Evolutionary conservation across 2,329 filamentous ascomycete genomes (phyloP), one percentile per base, ranked within the genome.

Genomic region (Elsinoe necatrix): DNA sequence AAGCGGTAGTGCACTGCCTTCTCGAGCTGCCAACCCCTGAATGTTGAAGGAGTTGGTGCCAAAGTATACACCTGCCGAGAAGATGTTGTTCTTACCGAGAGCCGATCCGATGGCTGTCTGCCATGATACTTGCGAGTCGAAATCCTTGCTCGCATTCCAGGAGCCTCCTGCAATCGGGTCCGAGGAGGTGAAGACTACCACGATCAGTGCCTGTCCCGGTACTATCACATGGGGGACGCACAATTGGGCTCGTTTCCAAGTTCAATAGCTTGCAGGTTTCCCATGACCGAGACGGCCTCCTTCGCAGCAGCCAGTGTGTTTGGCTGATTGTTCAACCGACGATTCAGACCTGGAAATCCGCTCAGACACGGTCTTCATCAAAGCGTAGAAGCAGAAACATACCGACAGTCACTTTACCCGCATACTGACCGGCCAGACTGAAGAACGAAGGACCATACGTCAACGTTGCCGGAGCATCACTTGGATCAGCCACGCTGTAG

Each of bases 401-500:
- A 27, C 64, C 79, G 1, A 82, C 47, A 0, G 76, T 77, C 1
- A 81, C 77, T 9, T 69, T 70, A 1, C 80, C 80, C 0, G 61
- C 66, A 60, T 81, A 82, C 1, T 63, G 67, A 1, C 67, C 71
- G 1, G 79, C 79, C 2, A 81, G 65, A 1, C 71, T 70, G 61
- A 81, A 74, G 62, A 80, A 80, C 0, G 69, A 73, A 1, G 78
- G 72, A 0, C 79, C 79, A 62, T 76, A 82, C 0, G 75, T 80
- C 56, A 82, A 66, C 0, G 68, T 69, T 11, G 65, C 61, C 0
- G 80, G 80, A 0, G 79, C 79, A 63, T 79, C 77, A 1, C 66
- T 67, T 0, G 77, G 60, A 37, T 69, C 68, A 0, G 72, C 68
- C 2, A 82, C 79, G 0, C 71, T 72, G 60, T 81, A 82, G 1